These are phyloP conservation scores for Echites panduratus DNA, from an alignment of 257 asterid species.

Conservation along the genomic window DNA sequence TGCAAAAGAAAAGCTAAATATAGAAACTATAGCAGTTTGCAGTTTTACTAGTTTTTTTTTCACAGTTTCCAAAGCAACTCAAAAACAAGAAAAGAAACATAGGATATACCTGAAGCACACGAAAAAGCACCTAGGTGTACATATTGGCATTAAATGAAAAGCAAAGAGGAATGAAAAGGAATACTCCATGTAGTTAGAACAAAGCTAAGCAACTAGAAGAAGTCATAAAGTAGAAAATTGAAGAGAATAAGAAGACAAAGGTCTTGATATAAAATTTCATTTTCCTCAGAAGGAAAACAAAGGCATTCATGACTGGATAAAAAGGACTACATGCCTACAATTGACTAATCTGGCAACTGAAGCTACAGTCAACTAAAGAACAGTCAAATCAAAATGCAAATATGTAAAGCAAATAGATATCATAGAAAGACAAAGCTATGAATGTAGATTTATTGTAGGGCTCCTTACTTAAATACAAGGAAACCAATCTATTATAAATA, in stretches of 20 bases:
- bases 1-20: conserved; percentile 38
- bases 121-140: background rate
- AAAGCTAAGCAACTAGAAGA: background rate
- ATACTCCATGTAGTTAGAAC: background rate
- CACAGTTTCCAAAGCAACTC: background rate
- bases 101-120: background rate
- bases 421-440: background rate
- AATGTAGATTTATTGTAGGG: background rate
- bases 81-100: background rate
- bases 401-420: background rate
- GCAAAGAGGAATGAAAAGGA: background rate
- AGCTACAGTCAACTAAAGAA: background rate
- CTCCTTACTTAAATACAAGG: background rate
- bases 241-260: background rate
- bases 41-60: background rate
- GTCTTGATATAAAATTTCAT: background rate
- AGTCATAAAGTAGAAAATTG: background rate
- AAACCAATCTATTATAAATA: too few species aligned
- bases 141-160: background rate
- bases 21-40: conserved; percentile 28
- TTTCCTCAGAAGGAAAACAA: background rate
- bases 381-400: background rate
- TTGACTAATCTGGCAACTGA: background rate
- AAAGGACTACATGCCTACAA: background rate
- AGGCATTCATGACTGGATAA: background rate